Evolutionary conservation across 202 grass and related monocot species (phyloP).

Genomic region (Eragrostis tef): DNA sequence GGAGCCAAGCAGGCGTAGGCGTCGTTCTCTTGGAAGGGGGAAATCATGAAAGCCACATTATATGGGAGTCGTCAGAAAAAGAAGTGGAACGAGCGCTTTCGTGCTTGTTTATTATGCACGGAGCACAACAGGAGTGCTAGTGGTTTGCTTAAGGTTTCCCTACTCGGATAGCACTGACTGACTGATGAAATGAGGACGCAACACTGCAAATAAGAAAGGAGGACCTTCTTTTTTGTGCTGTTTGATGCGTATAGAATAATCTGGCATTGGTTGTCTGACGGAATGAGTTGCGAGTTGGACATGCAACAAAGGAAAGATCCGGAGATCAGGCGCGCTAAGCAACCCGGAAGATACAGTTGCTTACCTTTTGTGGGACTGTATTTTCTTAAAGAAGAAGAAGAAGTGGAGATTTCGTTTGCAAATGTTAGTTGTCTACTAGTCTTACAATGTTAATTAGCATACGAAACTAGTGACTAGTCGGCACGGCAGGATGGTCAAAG

Average conservation of each 20-base stretch:
- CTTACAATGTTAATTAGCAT: not conserved
- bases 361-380: not conserved
- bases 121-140: constrained; percentile 28
- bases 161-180: constrained; percentile 58
- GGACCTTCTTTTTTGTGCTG: not conserved
- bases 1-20: constrained; percentile 29
- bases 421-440: not conserved
- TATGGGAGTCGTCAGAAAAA: constrained; percentile 25
- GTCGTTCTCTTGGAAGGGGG: constrained; percentile 18
- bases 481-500: no score
- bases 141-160: constrained; percentile 47
- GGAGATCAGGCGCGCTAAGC: constrained; percentile 2
- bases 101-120: constrained; percentile 4
- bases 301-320: constrained; percentile 5
- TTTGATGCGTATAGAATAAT: constrained; percentile 19
- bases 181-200: not conserved
- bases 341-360: not conserved
- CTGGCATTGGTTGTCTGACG: not conserved
- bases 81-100: constrained; percentile 1
- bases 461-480: not conserved
- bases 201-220: constrained; percentile 1
- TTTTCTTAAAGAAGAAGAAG: not conserved
- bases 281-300: not conserved
- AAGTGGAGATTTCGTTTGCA: not conserved
- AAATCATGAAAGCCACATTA: constrained; percentile 1